Evolutionary conservation across 2,329 filamentous ascomycete genomes (phyloP), one percentile per base, ranked within the genome.

Genomic region (Lomentospora prolificans): DNA sequence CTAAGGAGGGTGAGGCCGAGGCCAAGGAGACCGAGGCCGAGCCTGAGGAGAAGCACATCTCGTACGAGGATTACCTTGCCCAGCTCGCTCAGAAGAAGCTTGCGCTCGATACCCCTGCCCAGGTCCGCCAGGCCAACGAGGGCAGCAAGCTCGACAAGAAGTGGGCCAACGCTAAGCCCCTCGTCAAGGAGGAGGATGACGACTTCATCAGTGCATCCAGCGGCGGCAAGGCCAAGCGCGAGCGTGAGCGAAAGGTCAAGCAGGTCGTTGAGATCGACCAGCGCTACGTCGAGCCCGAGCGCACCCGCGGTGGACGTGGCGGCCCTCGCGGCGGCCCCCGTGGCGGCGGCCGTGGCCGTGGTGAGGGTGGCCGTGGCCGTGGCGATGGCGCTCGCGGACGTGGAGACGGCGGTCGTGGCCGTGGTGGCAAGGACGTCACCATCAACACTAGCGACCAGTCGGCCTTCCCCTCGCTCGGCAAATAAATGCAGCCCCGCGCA

Each of bases 241-340:
- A 92, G 78, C 89, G 90, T 69, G 87, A 92, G 79, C 87, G 87
- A 77, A 94, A 94, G 83, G 82, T 87, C 76, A 96, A 96, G 86
- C 83, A 89, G 73, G 74, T 87, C 70, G 71, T 97, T 66, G 90
- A 95, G 68, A 89, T 96, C 62, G 91, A 96, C 73, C 84, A 90
- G 76, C 82, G 87, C 68, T 90, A 81, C 70, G 79, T 89, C 64
- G 88, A 92, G 76, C 78, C 81, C 58, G 79, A 84, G 64, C 81
- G 83, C 61, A 72, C 77, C 58, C 72, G 74, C 61, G 75, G 77
- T 62, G 78, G 74, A 59, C 68, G 73, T 51, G 73, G 77, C 60
- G 79, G 75, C 58, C 71, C 72, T 63, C 72, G 75, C 61, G 75
- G 76, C 59, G 71, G 70, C 66, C 61, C 69, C 61, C 70, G 75